phyloP scores from a whole-genome alignment of 768 basidiomycete genomes.

The Boletus sp. region DNA sequence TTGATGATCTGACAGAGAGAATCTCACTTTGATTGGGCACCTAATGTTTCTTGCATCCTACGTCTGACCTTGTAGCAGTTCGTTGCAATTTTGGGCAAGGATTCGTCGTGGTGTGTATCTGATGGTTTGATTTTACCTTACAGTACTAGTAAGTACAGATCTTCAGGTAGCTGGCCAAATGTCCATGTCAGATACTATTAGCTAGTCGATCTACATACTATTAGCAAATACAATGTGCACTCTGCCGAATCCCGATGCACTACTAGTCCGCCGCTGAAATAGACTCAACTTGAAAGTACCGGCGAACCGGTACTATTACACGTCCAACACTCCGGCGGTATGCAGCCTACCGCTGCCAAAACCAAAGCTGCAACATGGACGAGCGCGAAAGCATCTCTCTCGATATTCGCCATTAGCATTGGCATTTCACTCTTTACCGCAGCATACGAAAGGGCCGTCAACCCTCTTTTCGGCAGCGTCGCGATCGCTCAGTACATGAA shows the following conservation, averaged over 20 bases:
- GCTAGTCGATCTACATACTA: no score
- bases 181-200: not conserved
- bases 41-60: not conserved
- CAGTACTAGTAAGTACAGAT: not conserved
- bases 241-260: no score
- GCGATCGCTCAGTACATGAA: conserved; percentile 52
- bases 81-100: not conserved
- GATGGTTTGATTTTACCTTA: no score
- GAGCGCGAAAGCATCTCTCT: conserved; percentile 18
- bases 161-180: not conserved
- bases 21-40: conserved; percentile 17
- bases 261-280: no score
- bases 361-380: conserved; percentile 8
- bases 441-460: conserved; percentile 60
- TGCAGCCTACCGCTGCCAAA: conserved; percentile 5
- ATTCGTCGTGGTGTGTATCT: no score
- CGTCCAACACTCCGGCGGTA: not conserved
- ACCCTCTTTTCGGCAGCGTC: conserved; percentile 65
- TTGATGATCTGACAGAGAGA: conserved; percentile 48
- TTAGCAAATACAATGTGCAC: no score
- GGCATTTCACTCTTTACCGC: conserved; percentile 57
- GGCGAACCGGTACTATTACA: no score
- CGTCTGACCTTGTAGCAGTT: not conserved
- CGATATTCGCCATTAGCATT: conserved; percentile 28
- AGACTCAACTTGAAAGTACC: no score